These are phyloP conservation scores for Nyctanthes arbortristis DNA, from an alignment of 257 asterid species.

Conservation along the genomic window DNA sequence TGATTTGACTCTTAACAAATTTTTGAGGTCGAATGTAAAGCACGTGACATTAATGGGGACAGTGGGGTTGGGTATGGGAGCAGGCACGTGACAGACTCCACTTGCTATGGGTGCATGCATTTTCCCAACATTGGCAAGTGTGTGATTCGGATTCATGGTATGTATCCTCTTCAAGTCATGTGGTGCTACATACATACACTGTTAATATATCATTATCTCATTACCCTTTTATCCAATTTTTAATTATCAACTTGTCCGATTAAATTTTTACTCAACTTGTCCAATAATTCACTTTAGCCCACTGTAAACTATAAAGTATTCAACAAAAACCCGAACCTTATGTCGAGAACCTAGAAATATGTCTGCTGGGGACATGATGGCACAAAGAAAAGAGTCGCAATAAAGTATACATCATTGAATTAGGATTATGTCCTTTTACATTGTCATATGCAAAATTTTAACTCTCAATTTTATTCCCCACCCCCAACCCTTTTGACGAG, in stretches of 20 bases:
- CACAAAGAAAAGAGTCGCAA: no score
- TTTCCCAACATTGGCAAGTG: background rate
- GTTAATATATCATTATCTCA: background rate
- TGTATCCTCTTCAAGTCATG: background rate
- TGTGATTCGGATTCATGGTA: background rate
- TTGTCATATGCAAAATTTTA: no score
- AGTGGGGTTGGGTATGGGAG: background rate
- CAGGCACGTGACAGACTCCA: background rate
- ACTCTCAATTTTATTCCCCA: no score
- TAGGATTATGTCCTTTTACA: no score
- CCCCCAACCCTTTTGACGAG: no score
- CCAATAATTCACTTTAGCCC: background rate
- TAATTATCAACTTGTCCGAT: background rate
- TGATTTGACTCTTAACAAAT: no score
- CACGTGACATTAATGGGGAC: background rate
- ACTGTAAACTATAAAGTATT: background rate
- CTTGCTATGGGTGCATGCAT: slow-evolving; percentile 2
- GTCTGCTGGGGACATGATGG: no score
- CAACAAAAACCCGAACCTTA: no score
- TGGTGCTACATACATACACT: no score
- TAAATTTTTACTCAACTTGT: background rate
- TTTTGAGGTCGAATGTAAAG: no score
- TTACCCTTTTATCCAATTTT: background rate
- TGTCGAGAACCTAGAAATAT: no score
- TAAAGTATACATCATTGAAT: no score